Conservation (phyloP, 441 rosid genomes). For the Adansonia gregorii region DNA sequence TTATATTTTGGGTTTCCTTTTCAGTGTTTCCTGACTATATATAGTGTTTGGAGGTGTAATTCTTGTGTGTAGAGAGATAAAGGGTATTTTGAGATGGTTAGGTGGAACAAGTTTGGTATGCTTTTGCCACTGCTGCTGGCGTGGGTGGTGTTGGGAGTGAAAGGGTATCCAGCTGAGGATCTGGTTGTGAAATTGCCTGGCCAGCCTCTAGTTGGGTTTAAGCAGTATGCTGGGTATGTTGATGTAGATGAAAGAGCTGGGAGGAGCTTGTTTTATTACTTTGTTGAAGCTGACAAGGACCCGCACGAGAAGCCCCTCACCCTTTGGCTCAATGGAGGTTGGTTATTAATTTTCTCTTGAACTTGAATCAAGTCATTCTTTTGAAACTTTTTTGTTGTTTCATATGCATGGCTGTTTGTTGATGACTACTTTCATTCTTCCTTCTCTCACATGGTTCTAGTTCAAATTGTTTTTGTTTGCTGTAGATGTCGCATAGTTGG, state of each 20-base stretch:
- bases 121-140: constrained; percentile 29
- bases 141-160: constrained; percentile 36
- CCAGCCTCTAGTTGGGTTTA: constrained; percentile 68
- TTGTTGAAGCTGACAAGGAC: constrained; percentile 68
- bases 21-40: not conserved
- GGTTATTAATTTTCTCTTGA: not conserved
- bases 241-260: constrained; percentile 71
- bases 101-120: constrained; percentile 30
- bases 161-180: constrained; percentile 65
- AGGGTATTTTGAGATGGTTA: constrained; percentile 39
- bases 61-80: constrained; percentile 14
- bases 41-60: constrained; percentile 10
- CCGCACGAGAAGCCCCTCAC: constrained; percentile 62
- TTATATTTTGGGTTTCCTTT: not conserved
- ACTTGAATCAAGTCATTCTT: not conserved
- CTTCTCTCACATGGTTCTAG: not conserved
- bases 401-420: not conserved
- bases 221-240: constrained; percentile 76
- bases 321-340: constrained; percentile 96
- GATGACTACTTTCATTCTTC: not conserved
- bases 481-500: not conserved
- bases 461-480: too few relatives aligned
- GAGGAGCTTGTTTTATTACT: constrained; percentile 83
- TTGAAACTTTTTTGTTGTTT: not conserved
- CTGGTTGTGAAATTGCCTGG: constrained; percentile 75